Evolutionary conservation across 1,284 basidiomycete species (phyloP), one percentile per base, ranked within the genome.

Genomic region (Cystobasidium sp.): DNA sequence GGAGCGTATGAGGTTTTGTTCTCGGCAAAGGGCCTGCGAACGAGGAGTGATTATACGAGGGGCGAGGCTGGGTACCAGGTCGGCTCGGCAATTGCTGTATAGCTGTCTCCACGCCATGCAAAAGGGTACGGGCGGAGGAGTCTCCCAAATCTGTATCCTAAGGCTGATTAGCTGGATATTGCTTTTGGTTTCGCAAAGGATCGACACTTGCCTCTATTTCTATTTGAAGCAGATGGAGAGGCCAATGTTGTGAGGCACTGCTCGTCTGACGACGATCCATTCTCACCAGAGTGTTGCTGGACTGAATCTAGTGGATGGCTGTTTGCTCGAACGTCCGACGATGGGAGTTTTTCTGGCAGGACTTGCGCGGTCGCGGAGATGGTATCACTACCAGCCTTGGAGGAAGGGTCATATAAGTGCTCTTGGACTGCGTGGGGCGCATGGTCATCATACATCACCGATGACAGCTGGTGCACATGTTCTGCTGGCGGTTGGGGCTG

Each of bases 51-150:
- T 49, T 6, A 0, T 14, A 18, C 37, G 31, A 18, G 3, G 44
- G 4, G 31, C 18, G 9, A 22, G 39, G 31, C 12, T 8, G 12
- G 53, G 9, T 2, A 37, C 53, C 53, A 31, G 20, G 12, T 10
- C 16, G 20, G 1, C 43, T 12, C 24, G 62, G 62, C 20, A 65
- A 24, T 9, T 52, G 39, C 62, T 65, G 62, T 7, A 65, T 20
- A 3, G 62, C 62, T 24, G 62, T 43, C 49, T 65, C 62, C 1
- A 65, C 62, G 16, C 44, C n/a, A 52, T 65, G 46, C 14, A 65
- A 39, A 10, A 65, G 12, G 6, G 62, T 52, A 9, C 62, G 37
- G 2, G 62, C 51, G 12, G 62, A 65, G 1, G 62, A 65, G n/a
- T 65, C 53, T 8, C 53, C 53, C 1, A 22, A 31, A 2, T 56